Base-by-base conservation (phyloP, 306 rosid species). In the Sophora flavescens region DNA sequence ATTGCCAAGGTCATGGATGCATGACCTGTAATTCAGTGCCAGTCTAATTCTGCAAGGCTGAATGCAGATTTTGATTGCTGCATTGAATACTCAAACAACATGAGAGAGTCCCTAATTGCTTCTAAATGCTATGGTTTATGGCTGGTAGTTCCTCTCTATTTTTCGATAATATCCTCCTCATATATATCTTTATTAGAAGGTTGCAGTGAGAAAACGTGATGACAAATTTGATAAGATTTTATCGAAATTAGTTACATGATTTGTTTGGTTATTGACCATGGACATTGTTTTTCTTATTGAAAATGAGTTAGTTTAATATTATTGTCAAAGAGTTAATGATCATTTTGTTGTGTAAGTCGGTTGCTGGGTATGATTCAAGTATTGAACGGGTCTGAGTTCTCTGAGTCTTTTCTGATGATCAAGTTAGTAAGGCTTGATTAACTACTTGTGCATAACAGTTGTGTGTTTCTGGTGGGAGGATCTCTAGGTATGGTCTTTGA, bases 1-100 rank as follows among this genome's bases (percentile, higher is more conserved):
- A 5, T 64, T 85, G 72, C 92, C 91, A 32, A 81, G 53, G 69
- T 80, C 87, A 26, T 93, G 92, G 97, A 74, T 78, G 8, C 16
- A 57, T 70, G 86, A 81, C 26, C 80, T 53, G 57, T 82, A 76
- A 74, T 66, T 74, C 54, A 50, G 65, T 65, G 11, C 17, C 41
- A 57, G 17, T 60, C 66, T 15, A 30, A 45, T 56, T 51, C 38
- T 17, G 50, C 75, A 60, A 48, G 52, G 70, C 41, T 60, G 35
- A 53, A 64, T 59, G 28, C 16, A 58, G 64, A 48, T 54, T 60
- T 6, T 58, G 35, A 15, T 68, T 54, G 50, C 52, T 77, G 56
- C 41, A 60, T 39, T 61, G 74, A 68, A 36, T 48, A 10, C 30
- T 15, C 30, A 4, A 13, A 64, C 63, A 28, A 56, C 11, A 22